A percentile compares a stretch with the other conserved stretches of the same genome.
These are phyloP conservation scores for Claviceps capensis DNA, from an alignment of 2,329 filamentous ascomycete genomes.

Conservation along the genomic window DNA sequence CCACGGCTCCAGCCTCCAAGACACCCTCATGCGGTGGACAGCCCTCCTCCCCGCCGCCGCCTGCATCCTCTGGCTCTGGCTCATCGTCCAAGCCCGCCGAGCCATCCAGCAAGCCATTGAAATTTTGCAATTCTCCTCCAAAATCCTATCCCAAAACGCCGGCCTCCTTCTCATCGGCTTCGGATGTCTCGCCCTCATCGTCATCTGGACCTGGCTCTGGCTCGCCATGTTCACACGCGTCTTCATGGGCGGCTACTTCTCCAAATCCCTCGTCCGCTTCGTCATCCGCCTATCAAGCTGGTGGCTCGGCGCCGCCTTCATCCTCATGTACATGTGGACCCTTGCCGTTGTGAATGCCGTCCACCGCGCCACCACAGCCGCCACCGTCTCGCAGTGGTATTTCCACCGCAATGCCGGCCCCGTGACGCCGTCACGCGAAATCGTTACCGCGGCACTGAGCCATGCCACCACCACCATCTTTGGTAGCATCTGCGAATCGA, in stretches of 20 bases:
- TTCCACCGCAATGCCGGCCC: conserved; percentile 83
- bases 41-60: conserved; percentile 63
- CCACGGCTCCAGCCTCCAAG: conserved; percentile 69
- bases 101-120: conserved; percentile 72
- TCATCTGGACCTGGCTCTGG: conserved; percentile 92
- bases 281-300: conserved; percentile 79
- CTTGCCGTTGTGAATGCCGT: conserved; percentile 76
- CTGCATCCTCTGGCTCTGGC: conserved; percentile 68
- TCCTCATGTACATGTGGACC: conserved; percentile 93
- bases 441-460: conserved; percentile 68
- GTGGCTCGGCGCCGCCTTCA: conserved; percentile 89
- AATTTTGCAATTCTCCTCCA: conserved; percentile 84
- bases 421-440: conserved; percentile 60
- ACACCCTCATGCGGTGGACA: conserved; percentile 77
- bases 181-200: conserved; percentile 57
- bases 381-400: conserved; percentile 97
- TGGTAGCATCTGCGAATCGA: conserved; percentile 82
- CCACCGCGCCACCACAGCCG: conserved; percentile 81
- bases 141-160: conserved; percentile 73
- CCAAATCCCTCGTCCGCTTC: conserved; percentile 48
- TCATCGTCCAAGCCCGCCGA: conserved; percentile 66
- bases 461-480: conserved; percentile 81
- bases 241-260: conserved; percentile 83
- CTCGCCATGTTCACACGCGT: conserved; percentile 91
- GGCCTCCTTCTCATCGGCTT: conserved; percentile 77